Evolutionary conservation across 1,139 yeast species (phyloP).

Genomic region (Suhomyces ambrosiae): DNA sequence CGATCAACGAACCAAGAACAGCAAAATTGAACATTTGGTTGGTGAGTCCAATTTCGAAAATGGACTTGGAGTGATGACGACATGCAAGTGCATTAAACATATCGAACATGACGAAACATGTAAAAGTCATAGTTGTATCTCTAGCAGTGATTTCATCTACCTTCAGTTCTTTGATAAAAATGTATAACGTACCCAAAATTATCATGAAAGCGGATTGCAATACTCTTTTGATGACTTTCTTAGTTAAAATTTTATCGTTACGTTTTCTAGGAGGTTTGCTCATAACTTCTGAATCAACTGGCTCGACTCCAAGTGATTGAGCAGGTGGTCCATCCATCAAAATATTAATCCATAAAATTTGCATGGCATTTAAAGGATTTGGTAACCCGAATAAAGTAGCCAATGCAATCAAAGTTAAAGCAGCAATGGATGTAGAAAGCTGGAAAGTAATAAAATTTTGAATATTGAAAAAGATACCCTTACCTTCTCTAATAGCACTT

Average conservation of each 20-base stretch:
- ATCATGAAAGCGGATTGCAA: slow-evolving; percentile 74
- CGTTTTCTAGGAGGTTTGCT: slow-evolving; percentile 89
- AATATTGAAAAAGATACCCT: slow-evolving; percentile 91
- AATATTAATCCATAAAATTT: slow-evolving; percentile 94
- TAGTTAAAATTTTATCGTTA: slow-evolving; percentile 77
- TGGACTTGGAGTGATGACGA: slow-evolving; percentile 82
- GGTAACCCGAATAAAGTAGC: slow-evolving; percentile 86
- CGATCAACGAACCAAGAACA: slow-evolving; percentile 82
- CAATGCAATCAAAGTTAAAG: slow-evolving; percentile 82
- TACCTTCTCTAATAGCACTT: slow-evolving; percentile 93
- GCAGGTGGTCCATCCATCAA: slow-evolving; percentile 99
- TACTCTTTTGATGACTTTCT: slow-evolving; percentile 67
- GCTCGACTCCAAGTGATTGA: slow-evolving; percentile 95
- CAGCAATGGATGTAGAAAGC: slow-evolving; percentile 93
- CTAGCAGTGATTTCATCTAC: slow-evolving; percentile 83
- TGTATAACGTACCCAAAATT: slow-evolving; percentile 76
- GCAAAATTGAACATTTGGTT: slow-evolving; percentile 93
- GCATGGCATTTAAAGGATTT: slow-evolving; percentile 98
- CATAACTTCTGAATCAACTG: slow-evolving; percentile 95
- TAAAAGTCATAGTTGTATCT: slow-evolving; percentile 98
- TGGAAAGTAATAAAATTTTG: slow-evolving; percentile 94
- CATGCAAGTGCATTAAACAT: slow-evolving; percentile 95
- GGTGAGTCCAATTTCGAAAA: slow-evolving; percentile 74
- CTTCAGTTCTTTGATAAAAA: slow-evolving; percentile 81
- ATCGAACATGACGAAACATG: slow-evolving; percentile 92